A percentile compares a stretch with the other conserved stretches of the same genome.
Evolutionary conservation across 345 rosid species (phyloP).

Genomic region (Brassica carinata): DNA sequence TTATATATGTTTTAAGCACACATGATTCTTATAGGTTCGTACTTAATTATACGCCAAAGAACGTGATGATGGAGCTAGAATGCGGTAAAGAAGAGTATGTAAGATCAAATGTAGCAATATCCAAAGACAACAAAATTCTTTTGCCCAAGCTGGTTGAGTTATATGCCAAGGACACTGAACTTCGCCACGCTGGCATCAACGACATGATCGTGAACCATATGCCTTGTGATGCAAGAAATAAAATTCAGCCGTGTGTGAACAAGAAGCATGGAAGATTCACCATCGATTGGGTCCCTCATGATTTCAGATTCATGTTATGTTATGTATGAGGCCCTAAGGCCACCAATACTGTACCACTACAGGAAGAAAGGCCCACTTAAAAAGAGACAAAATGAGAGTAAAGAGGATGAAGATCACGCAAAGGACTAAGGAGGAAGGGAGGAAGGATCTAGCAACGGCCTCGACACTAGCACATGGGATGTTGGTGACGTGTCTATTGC

Average conservation of each 20-base stretch:
- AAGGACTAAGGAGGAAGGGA: too few relatives aligned
- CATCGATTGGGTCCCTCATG: slow-evolving; percentile 78
- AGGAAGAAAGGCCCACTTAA: too few relatives aligned
- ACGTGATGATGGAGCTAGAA: slow-evolving; percentile 72
- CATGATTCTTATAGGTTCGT: slow-evolving; percentile 52
- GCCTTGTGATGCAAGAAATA: slow-evolving; percentile 46
- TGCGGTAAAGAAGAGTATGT: slow-evolving; percentile 78
- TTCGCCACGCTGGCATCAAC: slow-evolving; percentile 52
- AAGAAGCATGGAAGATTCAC: slow-evolving; percentile 49
- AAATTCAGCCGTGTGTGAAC: slow-evolving; percentile 29
- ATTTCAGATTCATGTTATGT: slow-evolving; percentile 57
- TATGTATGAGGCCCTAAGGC: too few relatives aligned
- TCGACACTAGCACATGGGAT: too few relatives aligned
- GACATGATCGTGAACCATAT: slow-evolving; percentile 50
- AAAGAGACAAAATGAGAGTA: too few relatives aligned
- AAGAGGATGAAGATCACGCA: too few relatives aligned
- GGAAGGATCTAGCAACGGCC: too few relatives aligned
- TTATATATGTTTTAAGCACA: background rate
- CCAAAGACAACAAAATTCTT: slow-evolving; percentile 62
- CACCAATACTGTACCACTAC: too few relatives aligned
- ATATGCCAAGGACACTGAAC: slow-evolving; percentile 60
- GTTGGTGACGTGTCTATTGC: too few relatives aligned
- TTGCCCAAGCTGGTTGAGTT: slow-evolving; percentile 73
- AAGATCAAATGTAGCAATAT: slow-evolving; percentile 51
- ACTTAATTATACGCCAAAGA: slow-evolving; percentile 56